Conservation (phyloP, 1,284 basidiomycete genomes). For the Leccinum angustisporum region DNA sequence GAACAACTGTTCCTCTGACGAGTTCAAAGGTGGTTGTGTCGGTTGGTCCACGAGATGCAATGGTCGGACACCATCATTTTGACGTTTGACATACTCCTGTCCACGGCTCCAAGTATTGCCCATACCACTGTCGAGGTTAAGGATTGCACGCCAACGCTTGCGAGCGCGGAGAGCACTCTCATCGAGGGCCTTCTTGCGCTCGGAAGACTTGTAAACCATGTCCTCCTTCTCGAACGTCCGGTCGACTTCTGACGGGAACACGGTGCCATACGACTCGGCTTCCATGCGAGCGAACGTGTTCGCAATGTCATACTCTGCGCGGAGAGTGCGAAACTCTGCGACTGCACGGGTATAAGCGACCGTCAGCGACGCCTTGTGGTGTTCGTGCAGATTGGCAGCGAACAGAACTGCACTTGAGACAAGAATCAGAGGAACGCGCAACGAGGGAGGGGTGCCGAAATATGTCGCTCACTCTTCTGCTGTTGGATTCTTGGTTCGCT, state of each 20-base stretch:
- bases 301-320: constrained; percentile 82
- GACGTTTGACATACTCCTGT: constrained; percentile 65
- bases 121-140: constrained; percentile 45
- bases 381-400: constrained; percentile 73
- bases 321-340: constrained; percentile 84
- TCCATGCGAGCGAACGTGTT: constrained; percentile 77
- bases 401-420: constrained; percentile 75
- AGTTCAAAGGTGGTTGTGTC: constrained; percentile 6
- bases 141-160: constrained; percentile 74
- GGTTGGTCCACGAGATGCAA: constrained; percentile 44
- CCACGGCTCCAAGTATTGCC: constrained; percentile 62
- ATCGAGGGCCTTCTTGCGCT: constrained; percentile 54
- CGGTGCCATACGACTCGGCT: constrained; percentile 77
- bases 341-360: constrained; percentile 81
- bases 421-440: constrained; percentile 7
- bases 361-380: constrained; percentile 67
- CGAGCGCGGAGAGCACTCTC: constrained; percentile 60
- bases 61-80: constrained; percentile 67
- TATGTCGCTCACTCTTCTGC: constrained; percentile 83
- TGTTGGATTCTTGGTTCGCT: constrained; percentile 80
- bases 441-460: not conserved
- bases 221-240: constrained; percentile 63
- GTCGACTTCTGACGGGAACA: constrained; percentile 65
- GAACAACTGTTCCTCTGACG: constrained; percentile 23
- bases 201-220: constrained; percentile 57